Evolutionary conservation across 768 basidiomycete species (phyloP), one percentile per base, ranked within the genome.

Genomic region (Agaricus sinodeliciosus): DNA sequence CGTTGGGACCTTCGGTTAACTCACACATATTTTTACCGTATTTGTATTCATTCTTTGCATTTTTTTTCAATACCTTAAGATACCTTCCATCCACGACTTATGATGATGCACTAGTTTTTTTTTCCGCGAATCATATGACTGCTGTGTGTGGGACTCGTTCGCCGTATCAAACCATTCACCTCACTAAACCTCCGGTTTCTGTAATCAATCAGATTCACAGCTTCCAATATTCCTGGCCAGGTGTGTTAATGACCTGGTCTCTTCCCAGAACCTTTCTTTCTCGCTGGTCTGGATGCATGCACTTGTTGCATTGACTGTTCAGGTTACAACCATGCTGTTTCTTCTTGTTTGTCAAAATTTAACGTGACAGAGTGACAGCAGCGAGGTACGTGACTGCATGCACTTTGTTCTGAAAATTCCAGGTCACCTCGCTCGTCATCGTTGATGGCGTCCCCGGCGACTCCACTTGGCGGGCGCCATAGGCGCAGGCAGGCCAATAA

Each of bases 371-470:
- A 4, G 41, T 50, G 43, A 46, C 37, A 13, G 19, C 19, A 43
- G 16, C 11, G 51, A 37, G 13, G 42, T 35, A 35, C 18, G 51
- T 46, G 44, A 53, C 51, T 18, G 37, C 11, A 28, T 13, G 27
- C 36, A 15, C 16, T 28, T 34, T 42, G 51, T 42, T 31, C 45
- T 35, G 45, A 54, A 54, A 47, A 48, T 54, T 48, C 35, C 45
- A 48, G 58, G 55, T 65, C 62, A 60, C 67, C 62, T 63, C 65
- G 58, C 54, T 60, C 58, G 59, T 65, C 66, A 64, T 65, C 64
- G 62, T 65, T 65, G 67, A 64, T 65, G 62, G 68, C 67, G 68
- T 63, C 66, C 52, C 64, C 70, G 61, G 65, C 70, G 58, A 65
- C 60, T 58, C 66, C 66, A 55, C 62, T 55, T 56, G 59, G 57